A percentile compares a stretch with the other conserved stretches of the same genome.
phyloP scores from a whole-genome alignment of 1,284 basidiomycete genomes.

The Ganoderma lingzhi region DNA sequence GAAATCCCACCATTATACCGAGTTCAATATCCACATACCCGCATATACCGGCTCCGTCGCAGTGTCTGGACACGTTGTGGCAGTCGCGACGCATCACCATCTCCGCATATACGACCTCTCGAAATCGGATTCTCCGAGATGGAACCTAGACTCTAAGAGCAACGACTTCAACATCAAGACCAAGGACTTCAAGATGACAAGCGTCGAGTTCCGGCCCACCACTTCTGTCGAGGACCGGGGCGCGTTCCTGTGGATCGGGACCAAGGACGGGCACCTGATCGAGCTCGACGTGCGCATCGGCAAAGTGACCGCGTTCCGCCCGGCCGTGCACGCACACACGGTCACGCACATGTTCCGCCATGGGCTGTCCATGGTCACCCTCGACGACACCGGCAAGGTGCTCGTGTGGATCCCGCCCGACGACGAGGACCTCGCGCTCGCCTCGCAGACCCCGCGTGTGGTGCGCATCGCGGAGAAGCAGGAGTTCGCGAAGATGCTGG shows the following conservation, averaged over 20 bases:
- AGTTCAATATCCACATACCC: slow-evolving; percentile 62
- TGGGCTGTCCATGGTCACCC: slow-evolving; percentile 72
- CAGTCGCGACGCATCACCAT: slow-evolving; percentile 68
- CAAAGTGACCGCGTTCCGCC: slow-evolving; percentile 61
- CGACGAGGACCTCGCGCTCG: slow-evolving; percentile 48
- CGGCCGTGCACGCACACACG: slow-evolving; percentile 68
- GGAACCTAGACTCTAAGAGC: slow-evolving; percentile 68
- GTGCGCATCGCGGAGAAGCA: slow-evolving; percentile 83
- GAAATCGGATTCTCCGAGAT: slow-evolving; percentile 54
- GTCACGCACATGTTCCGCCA: slow-evolving; percentile 80
- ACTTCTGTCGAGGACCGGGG: slow-evolving; percentile 47
- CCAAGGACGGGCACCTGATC: slow-evolving; percentile 86
- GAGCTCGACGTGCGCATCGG: slow-evolving; percentile 81
- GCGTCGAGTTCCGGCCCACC: slow-evolving; percentile 77
- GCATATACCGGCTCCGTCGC: slow-evolving; percentile 64
- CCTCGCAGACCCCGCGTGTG: slow-evolving; percentile 62
- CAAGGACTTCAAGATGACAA: slow-evolving; percentile 77
- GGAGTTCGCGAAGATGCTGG: slow-evolving; percentile 79
- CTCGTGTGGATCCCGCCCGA: slow-evolving; percentile 70
- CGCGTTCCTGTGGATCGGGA: slow-evolving; percentile 82
- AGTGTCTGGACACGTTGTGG: slow-evolving; percentile 68
- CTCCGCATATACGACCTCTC: slow-evolving; percentile 73
- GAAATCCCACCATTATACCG: slow-evolving; percentile 52
- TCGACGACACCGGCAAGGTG: slow-evolving; percentile 87
- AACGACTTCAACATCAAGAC: slow-evolving; percentile 57